Conservation (phyloP, 2,329 filamentous ascomycete genomes). For the Microcyclospora tardicrescens region DNA sequence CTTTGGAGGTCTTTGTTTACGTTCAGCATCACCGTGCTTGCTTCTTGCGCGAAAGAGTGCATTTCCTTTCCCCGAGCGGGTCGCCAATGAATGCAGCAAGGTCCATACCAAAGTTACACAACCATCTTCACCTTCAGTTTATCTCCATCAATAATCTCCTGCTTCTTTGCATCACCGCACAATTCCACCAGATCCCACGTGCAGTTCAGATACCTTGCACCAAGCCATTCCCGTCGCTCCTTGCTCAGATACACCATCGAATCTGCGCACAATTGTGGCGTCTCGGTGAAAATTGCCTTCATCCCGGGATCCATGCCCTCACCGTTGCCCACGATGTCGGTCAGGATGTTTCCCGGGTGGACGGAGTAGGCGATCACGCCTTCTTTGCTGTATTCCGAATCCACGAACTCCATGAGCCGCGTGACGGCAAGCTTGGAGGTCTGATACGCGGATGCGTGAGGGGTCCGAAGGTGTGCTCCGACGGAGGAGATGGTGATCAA, state of each 20-base stretch:
- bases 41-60: too few species aligned
- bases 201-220: slow-evolving; percentile 24
- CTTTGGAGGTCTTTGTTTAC: too few species aligned
- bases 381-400: slow-evolving; percentile 30
- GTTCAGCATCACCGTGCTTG: too few species aligned
- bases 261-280: slow-evolving; percentile 18
- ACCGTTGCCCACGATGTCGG: slow-evolving; percentile 22
- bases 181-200: slow-evolving; percentile 29
- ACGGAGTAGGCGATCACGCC: slow-evolving; percentile 29
- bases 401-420: slow-evolving; percentile 34
- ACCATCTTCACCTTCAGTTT: slow-evolving; percentile 19
- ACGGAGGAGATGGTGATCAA: slow-evolving; percentile 30
- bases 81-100: not conserved
- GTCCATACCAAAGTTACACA: slow-evolving; percentile 1
- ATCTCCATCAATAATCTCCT: slow-evolving; percentile 22
- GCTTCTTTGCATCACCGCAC: slow-evolving; percentile 13
- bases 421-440: slow-evolving; percentile 33
- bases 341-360: slow-evolving; percentile 35
- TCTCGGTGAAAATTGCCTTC: slow-evolving; percentile 15
- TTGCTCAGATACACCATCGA: slow-evolving; percentile 20
- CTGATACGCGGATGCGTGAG: slow-evolving; percentile 34
- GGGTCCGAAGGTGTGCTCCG: slow-evolving; percentile 24
- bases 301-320: slow-evolving; percentile 21
- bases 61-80: too few species aligned
- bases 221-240: slow-evolving; percentile 25